Percentiles rank a stretch among this genome's conserved stretches.
These are phyloP conservation scores for Heterobasidion parviporum DNA, from an alignment of 1,284 basidiomycete genomes.

Conservation along the genomic window DNA sequence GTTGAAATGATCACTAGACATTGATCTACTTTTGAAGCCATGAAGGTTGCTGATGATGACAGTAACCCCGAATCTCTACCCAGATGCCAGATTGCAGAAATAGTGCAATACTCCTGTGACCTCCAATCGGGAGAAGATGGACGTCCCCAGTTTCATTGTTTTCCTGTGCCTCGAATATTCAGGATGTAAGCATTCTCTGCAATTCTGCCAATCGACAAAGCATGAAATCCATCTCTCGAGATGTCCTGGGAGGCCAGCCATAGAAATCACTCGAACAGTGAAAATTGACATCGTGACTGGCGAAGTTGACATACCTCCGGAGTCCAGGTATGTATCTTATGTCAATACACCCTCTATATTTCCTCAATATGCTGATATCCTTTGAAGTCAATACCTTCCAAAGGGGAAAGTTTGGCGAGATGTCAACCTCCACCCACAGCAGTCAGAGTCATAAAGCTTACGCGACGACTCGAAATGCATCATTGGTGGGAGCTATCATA, in stretches of 20 bases:
- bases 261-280: slow-evolving; percentile 60
- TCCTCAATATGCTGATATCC: slow-evolving; percentile 1
- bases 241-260: slow-evolving; percentile 52
- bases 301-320: slow-evolving; percentile 46
- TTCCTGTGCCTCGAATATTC: slow-evolving; percentile 65
- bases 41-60: background rate
- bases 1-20: too few species aligned
- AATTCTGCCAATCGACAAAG: background rate
- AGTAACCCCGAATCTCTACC: background rate
- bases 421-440: slow-evolving; percentile 22
- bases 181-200: slow-evolving; percentile 43
- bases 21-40: too few species aligned
- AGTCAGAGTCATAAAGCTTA: too few species aligned
- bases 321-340: slow-evolving; percentile 30
- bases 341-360: background rate
- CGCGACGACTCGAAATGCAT: too few species aligned
- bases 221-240: slow-evolving; percentile 25
- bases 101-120: slow-evolving; percentile 62
- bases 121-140: slow-evolving; percentile 24
- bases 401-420: slow-evolving; percentile 48
- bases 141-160: slow-evolving; percentile 42
- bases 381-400: slow-evolving; percentile 29
- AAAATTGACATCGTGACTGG: slow-evolving; percentile 55
- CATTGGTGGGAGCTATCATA: too few species aligned
- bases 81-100: slow-evolving; percentile 56